Conservation (phyloP, 2,329 filamentous ascomycete species). For the Lojkania enalia region DNA sequence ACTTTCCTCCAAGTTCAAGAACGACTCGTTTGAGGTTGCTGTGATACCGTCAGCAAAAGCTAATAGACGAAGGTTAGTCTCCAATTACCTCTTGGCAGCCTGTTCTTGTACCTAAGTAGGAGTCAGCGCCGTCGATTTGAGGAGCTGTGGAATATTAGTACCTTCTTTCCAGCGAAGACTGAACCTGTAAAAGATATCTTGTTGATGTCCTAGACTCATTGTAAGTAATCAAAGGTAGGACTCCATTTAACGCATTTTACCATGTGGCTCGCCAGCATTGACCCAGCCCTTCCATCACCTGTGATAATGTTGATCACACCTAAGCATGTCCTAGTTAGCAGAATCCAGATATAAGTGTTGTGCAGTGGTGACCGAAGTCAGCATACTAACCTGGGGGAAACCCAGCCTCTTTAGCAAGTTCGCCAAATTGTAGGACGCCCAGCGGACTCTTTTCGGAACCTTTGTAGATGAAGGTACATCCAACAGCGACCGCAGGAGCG, state of each 20-base stretch:
- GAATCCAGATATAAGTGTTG: too few species aligned
- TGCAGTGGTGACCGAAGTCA: too few species aligned
- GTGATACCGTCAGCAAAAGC: slow-evolving; percentile 1
- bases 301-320: slow-evolving; percentile 44
- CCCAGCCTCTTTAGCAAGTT: slow-evolving; percentile 39
- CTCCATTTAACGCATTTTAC: not conserved
- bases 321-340: too few species aligned
- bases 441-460: slow-evolving; percentile 34
- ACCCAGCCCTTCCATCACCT: slow-evolving; percentile 34
- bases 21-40: slow-evolving; percentile 52
- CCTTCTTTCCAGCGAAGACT: slow-evolving; percentile 41
- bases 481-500: slow-evolving; percentile 31
- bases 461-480: slow-evolving; percentile 38
- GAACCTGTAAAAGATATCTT: slow-evolving; percentile 50
- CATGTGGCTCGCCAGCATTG: slow-evolving; percentile 45
- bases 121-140: too few species aligned
- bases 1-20: slow-evolving; percentile 53
- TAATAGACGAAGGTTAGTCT: not conserved
- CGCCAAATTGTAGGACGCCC: slow-evolving; percentile 27
- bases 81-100: slow-evolving; percentile 36
- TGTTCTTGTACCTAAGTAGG: slow-evolving; percentile 47
- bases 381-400: slow-evolving; percentile 48
- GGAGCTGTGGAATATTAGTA: too few species aligned
- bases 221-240: not conserved
- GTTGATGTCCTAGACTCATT: slow-evolving; percentile 36